Evolutionary conservation across 208 protist species (phyloP).

Genomic region (Zelonia costaricensis): DNA sequence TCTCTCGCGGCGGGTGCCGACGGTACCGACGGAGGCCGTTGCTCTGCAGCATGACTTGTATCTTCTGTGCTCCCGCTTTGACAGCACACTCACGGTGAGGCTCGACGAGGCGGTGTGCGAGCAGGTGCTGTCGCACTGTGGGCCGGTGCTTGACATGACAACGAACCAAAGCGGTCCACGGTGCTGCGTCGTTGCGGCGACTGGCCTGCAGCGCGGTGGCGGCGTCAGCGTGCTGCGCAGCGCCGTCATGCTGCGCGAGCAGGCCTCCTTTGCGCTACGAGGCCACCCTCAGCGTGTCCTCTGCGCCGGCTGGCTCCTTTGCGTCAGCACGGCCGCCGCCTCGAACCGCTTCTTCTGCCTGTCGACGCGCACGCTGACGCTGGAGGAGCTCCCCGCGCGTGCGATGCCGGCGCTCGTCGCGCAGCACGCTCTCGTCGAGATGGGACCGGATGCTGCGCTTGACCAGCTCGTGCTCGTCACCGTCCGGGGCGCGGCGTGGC

Average conservation of each 20-base stretch:
- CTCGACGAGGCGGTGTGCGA: conserved; percentile 31
- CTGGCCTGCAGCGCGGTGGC: conserved; percentile 58
- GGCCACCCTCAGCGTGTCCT: conserved; percentile 13
- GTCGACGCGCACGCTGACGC: conserved; percentile 3
- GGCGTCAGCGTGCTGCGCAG: conserved; percentile 72
- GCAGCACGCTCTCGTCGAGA: conserved; percentile 6
- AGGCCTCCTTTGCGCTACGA: conserved; percentile 8
- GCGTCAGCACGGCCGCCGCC: conserved; percentile 1
- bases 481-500: conserved; percentile 16
- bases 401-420: conserved; percentile 2
- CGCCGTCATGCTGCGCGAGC: conserved; percentile 49
- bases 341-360: conserved; percentile 22
- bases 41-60: conserved; percentile 23
- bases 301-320: conserved; percentile 23
- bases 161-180: conserved; percentile 42
- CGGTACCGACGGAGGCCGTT: conserved; percentile 29
- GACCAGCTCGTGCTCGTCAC: conserved; percentile 15
- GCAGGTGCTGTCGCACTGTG: conserved; percentile 60
- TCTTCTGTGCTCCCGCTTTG: conserved; percentile 62
- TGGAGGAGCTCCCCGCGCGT: conserved; percentile 3
- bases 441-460: conserved; percentile 4
- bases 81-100: conserved; percentile 50
- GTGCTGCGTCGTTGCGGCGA: conserved; percentile 68
- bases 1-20: conserved; percentile 22
- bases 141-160: conserved; percentile 73